Evolutionary conservation across 2,329 filamentous ascomycete genomes (phyloP), one percentile per base, ranked within the genome.

Genomic region (Calonectria henricotiae): DNA sequence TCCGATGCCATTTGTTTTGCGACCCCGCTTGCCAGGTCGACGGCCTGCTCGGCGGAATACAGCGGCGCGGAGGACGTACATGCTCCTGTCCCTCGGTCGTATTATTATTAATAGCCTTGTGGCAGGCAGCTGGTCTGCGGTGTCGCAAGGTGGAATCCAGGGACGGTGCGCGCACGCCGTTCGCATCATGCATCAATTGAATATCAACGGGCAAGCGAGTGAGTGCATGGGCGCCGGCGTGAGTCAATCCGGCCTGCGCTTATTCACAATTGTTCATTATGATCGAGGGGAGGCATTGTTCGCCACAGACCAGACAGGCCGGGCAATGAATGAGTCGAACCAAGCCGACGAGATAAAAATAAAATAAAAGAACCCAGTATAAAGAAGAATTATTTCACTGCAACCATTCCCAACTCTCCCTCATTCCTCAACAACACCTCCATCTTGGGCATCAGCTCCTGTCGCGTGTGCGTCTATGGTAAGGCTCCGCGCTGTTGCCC

Each of bases 171-270:
- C 23, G 51, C 51, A 58, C 51, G 51, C 55, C 55, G 55, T 44
- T 41, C 55, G 55, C 39, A 23, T 41, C 39, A 41, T 61, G 55
- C 44, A 61, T 61, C 55, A 44, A 61, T 61, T 61, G 55, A 61
- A 30, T 27, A 23, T 30, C 13, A 61, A 61, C 27, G 27, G 20
- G 25, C 30, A 58, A 44, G 62, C 51, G 51, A 35, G 41, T 39
- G 54, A 51, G 35, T 37, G 35, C 68, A 58, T 60, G 61, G 49
- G 63, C 9, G 58, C 72, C 76, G 76, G 76, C 60, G 75, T 78
- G 76, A 78, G 75, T 78, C 76, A 77, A 77, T 25, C 20, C 51
- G 62, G 46, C 55, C 61, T 68, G 25, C 32, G 51, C 51, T 58
- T 58, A 58, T 35, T 58, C 51, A 58, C 51, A 37, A 58, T 37